Evolutionary conservation across 805 yeast species (phyloP), one percentile per base, ranked within the genome.

Genomic region (Metschnikowia lunata): DNA sequence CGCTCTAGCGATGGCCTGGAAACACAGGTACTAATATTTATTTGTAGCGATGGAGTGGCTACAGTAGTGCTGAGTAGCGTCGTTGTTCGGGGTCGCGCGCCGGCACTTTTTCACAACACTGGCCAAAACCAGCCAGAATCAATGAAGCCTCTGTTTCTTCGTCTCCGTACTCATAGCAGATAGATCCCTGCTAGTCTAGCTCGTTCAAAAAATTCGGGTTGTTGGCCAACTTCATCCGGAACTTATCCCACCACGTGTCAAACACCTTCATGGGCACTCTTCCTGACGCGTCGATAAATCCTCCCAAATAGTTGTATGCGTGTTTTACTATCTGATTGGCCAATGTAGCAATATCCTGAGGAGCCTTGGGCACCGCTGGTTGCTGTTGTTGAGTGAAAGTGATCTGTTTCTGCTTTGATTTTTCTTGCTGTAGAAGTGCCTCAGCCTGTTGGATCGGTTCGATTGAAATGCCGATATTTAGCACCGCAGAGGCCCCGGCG

Each of bases 171-270:
- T 29, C 30, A 10, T 10, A 29, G 31, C 10, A 29, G 6, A 29
- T 12, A 10, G 3, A 12, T 29, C 31, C 31, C n/a, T 29, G 7
- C 47, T 45, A 52, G 36, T 51, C 56, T 1, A 52, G 51, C 36
- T 50, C 52, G 38, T 88, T 87, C 39, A 91, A 64, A 60, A 88
- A 90, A 42, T 78, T 80, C 1, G 97, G 97, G 59, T 91, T 95
- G 48, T 84, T 85, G 9, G 79, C 74, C 47, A 93, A 56, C 58
- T 85, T 83, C 7, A 77, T 65, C 61, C 79, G 86, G 66, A 93
- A 91, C 64, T 88, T 90, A 51, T 76, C 82, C 99, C 99, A 88
- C 99, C 99, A 91, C 34, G 78, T 83, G 60, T 91, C 95, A 57
- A 91, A 91, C 35, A 81, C 85, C 57, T 83, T 86, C 59, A 91